phyloP scores from a whole-genome alignment of 192 early-diverging fungal species.

The Ambispora gerdemannii region DNA sequence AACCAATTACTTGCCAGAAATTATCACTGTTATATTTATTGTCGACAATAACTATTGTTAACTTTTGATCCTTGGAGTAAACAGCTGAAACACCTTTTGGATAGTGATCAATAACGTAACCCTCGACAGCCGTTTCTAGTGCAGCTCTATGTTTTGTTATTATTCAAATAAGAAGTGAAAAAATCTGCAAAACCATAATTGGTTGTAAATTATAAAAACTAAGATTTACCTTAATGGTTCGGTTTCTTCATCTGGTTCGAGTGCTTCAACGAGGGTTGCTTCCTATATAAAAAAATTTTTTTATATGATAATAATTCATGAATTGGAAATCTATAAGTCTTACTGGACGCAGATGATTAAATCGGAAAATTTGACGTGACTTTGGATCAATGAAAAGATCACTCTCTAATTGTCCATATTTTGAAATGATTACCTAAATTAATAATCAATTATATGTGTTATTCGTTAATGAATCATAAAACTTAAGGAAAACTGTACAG shows the following conservation, averaged over 20 bases:
- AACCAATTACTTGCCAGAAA: constrained; percentile 68
- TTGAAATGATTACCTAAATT: constrained; percentile 71
- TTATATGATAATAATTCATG: no score
- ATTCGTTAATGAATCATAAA: no score
- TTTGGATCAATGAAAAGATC: constrained; percentile 74
- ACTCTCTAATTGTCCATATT: constrained; percentile 63
- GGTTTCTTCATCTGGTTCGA: constrained; percentile 33
- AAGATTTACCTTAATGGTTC: constrained; percentile 41
- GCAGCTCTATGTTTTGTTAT: constrained; percentile 29
- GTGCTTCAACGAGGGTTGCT: constrained; percentile 36
- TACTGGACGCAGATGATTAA: constrained; percentile 78
- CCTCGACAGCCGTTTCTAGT: constrained; percentile 59
- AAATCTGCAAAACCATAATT: background rate
- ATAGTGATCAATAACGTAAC: constrained; percentile 78
- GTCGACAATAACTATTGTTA: constrained; percentile 71
- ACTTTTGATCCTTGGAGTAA: constrained; percentile 49
- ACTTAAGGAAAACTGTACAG: background rate
- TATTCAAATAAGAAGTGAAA: background rate
- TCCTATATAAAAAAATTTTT: constrained; percentile 30
- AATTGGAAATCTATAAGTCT: no score
- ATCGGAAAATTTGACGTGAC: constrained; percentile 62
- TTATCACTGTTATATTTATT: constrained; percentile 92
- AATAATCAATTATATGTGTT: background rate
- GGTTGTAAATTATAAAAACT: no score
- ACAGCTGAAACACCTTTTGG: constrained; percentile 71